Conservation (phyloP, 805 yeast species). For the Cyberlindnera mississippiensis region DNA sequence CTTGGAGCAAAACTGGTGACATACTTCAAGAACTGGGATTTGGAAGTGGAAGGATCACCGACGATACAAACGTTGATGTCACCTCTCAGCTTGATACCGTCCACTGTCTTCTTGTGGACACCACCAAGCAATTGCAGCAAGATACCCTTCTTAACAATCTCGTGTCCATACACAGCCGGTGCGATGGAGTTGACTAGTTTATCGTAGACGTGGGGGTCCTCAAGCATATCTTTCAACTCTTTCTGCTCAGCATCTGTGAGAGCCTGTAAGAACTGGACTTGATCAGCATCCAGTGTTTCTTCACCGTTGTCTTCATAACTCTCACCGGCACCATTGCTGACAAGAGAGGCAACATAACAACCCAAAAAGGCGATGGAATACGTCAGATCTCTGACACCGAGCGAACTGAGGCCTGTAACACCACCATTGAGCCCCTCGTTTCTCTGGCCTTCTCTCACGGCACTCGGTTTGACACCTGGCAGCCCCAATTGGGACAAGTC, state of each 20-base stretch:
- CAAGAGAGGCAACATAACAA: constrained; percentile 76
- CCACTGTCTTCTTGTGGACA: constrained; percentile 89
- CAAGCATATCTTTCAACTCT: constrained; percentile 86
- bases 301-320: constrained; percentile 40
- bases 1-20: constrained; percentile 90
- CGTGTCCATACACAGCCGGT: constrained; percentile 96
- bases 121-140: constrained; percentile 89
- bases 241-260: constrained; percentile 77
- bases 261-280: constrained; percentile 73
- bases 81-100: constrained; percentile 93
- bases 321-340: constrained; percentile 33
- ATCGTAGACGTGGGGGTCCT: constrained; percentile 78
- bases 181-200: constrained; percentile 86
- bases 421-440: constrained; percentile 75
- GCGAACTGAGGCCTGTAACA: constrained; percentile 79
- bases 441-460: constrained; percentile 57
- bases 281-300: constrained; percentile 51
- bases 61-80: constrained; percentile 95
- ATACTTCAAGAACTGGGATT: constrained; percentile 92
- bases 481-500: constrained; percentile 90
- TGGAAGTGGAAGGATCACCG: constrained; percentile 97
- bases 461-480: constrained; percentile 90
- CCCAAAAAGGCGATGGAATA: constrained; percentile 90
- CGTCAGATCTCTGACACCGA: constrained; percentile 89
- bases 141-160: constrained; percentile 87